Percentiles rank a stretch among this genome's conserved stretches.
Evolutionary conservation across 768 basidiomycete species (phyloP).

Genomic region (Collybiopsis confluens): DNA sequence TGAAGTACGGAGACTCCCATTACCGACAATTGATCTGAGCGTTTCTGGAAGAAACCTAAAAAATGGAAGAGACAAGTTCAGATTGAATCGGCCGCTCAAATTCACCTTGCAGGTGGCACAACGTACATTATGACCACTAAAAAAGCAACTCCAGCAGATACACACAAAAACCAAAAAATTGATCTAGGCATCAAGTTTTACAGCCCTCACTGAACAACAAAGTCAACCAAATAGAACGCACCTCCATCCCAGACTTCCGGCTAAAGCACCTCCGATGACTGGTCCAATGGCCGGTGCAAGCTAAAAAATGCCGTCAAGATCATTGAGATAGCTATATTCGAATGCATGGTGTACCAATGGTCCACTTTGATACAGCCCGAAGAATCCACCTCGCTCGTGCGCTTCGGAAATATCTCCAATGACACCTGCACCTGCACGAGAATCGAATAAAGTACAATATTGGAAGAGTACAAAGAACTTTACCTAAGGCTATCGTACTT

Average conservation of each 20-base stretch:
- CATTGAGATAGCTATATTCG: not conserved
- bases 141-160: conserved; percentile 41
- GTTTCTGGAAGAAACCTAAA: conserved; percentile 50
- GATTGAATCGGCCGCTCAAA: conserved; percentile 24
- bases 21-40: conserved; percentile 47
- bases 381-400: conserved; percentile 72
- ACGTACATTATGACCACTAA: conserved; percentile 43
- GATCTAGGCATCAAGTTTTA: conserved; percentile 30
- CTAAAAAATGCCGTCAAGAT: conserved; percentile 24
- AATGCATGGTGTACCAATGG: conserved; percentile 42
- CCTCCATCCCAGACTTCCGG: conserved; percentile 63
- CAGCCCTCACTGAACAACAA: not conserved
- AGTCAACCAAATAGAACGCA: conserved; percentile 16
- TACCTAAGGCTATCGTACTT: conserved; percentile 72
- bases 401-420: conserved; percentile 73
- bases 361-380: conserved; percentile 62
- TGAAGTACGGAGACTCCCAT: conserved; percentile 43
- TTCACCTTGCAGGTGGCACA: conserved; percentile 12
- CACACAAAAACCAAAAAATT: conserved; percentile 61
- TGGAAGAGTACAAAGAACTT: not conserved
- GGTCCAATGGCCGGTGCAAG: conserved; percentile 59
- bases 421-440: conserved; percentile 57
- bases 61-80: conserved; percentile 30
- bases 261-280: conserved; percentile 54
- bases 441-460: not conserved